Percentiles rank a stretch among this genome's conserved stretches.
Conservation (phyloP, 2,329 filamentous ascomycete species). For the Phoma sp. region DNA sequence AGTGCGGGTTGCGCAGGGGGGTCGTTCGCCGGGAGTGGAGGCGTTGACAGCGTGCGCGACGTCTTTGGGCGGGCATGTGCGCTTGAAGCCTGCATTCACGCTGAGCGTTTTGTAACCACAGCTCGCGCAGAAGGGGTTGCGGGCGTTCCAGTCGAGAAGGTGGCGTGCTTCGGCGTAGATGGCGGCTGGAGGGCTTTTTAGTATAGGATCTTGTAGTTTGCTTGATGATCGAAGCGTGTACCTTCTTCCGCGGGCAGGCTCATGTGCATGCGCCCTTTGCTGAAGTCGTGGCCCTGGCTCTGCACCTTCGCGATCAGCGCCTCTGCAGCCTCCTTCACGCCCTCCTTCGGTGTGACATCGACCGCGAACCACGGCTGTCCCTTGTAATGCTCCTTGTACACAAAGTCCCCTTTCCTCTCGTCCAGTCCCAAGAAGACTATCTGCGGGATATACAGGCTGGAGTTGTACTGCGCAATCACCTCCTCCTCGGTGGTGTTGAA, state of each 20-base stretch:
- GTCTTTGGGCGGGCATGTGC: slow-evolving; percentile 76
- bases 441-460: slow-evolving; percentile 67
- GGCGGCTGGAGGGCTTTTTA: slow-evolving; percentile 64
- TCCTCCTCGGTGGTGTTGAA: slow-evolving; percentile 77
- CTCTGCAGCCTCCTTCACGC: slow-evolving; percentile 66
- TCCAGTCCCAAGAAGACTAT: slow-evolving; percentile 87
- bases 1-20: slow-evolving; percentile 78
- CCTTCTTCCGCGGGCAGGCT: slow-evolving; percentile 66
- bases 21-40: slow-evolving; percentile 54
- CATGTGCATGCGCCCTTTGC: slow-evolving; percentile 69
- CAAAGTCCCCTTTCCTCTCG: slow-evolving; percentile 64
- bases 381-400: slow-evolving; percentile 71
- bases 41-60: slow-evolving; percentile 55
- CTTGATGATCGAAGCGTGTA: slow-evolving; percentile 43
- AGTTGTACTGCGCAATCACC: slow-evolving; percentile 75
- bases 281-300: slow-evolving; percentile 68
- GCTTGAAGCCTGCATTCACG: slow-evolving; percentile 79
- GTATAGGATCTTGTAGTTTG: too few relatives aligned
- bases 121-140: slow-evolving; percentile 88
- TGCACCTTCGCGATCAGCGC: slow-evolving; percentile 65
- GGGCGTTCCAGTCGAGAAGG: slow-evolving; percentile 90
- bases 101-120: slow-evolving; percentile 85
- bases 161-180: slow-evolving; percentile 89
- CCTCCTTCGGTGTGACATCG: slow-evolving; percentile 78
- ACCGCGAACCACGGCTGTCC: slow-evolving; percentile 88